Conservation (phyloP, 2,329 filamentous ascomycete species). For the Aureobasidium subglaciale region DNA sequence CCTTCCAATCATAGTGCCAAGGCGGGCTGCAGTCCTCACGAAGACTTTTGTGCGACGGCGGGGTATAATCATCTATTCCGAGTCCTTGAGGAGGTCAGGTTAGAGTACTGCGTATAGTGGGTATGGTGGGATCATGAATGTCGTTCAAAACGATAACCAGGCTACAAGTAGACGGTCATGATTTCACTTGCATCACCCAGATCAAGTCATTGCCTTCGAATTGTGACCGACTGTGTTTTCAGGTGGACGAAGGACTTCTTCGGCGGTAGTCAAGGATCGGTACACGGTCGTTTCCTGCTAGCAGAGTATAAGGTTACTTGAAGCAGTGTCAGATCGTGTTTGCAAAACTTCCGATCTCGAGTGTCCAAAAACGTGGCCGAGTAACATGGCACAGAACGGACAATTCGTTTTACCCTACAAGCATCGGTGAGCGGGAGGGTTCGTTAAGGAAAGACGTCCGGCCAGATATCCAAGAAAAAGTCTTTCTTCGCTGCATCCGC, state of each 20-base stretch:
- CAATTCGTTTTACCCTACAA: neutral
- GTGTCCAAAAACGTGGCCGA: neutral
- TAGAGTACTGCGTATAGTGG: neutral
- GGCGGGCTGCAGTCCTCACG: neutral
- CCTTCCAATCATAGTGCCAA: neutral
- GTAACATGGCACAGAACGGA: neutral
- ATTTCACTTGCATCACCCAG: neutral
- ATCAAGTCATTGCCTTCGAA: neutral
- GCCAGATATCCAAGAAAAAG: neutral
- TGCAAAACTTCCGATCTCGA: neutral
- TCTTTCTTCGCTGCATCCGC: neutral
- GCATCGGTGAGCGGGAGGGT: neutral
- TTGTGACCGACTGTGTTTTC: neutral
- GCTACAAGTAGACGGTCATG: neutral
- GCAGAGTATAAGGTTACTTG: neutral
- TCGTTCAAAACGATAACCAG: neutral
- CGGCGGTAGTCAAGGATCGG: neutral
- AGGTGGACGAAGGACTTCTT: neutral
- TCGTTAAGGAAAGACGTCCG: neutral
- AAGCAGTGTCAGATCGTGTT: neutral
- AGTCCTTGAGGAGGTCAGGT: neutral
- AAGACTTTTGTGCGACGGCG: neutral
- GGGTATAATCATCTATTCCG: constrained; percentile 3
- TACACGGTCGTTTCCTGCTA: neutral
- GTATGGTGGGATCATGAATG: no score